phyloP scores from a whole-genome alignment of 108 stramenopile genomes.

The Stephanodiscus triporus region DNA sequence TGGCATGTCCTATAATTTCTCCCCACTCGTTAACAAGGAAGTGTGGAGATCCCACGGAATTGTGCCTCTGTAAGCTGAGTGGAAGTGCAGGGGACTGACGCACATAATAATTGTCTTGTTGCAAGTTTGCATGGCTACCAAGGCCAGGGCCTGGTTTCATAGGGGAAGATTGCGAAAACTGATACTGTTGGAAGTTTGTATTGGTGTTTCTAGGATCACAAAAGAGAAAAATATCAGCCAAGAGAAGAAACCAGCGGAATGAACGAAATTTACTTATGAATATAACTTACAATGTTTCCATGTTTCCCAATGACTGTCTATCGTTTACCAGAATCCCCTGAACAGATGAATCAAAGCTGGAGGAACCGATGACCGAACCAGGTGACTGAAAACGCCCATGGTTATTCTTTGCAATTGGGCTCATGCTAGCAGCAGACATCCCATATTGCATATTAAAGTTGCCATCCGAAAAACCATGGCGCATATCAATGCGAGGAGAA shows the following conservation, averaged over 20 bases:
- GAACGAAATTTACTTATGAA: no score
- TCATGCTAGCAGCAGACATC: slow-evolving; percentile 5
- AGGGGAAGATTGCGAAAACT: background rate
- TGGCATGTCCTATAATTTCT: slow-evolving; percentile 45
- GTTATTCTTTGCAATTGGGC: slow-evolving; percentile 10
- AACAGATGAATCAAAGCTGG: slow-evolving; percentile 21
- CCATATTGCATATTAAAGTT: slow-evolving; percentile 31
- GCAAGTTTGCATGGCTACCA: slow-evolving; percentile 13
- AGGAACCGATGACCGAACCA: slow-evolving; percentile 15
- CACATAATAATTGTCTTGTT: slow-evolving; percentile 23
- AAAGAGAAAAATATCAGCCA: background rate
- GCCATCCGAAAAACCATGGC: slow-evolving; percentile 34
- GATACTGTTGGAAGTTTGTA: slow-evolving; percentile 15
- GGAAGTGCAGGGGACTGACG: slow-evolving; percentile 18
- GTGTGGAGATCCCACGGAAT: slow-evolving; percentile 41
- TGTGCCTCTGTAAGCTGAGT: slow-evolving; percentile 27
- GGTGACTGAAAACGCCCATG: slow-evolving; percentile 27
- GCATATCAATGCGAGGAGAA: slow-evolving; percentile 26
- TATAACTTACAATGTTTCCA: slow-evolving; percentile 29
- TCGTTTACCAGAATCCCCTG: slow-evolving; percentile 22
- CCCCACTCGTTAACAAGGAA: slow-evolving; percentile 50
- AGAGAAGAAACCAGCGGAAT: background rate
- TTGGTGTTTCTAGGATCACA: slow-evolving; percentile 14
- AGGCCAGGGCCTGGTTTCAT: background rate
- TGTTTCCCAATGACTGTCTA: slow-evolving; percentile 29